These are phyloP conservation scores for Tolypocladium endophyticum DNA, from an alignment of 2,329 filamentous ascomycete species.

Conservation along the genomic window DNA sequence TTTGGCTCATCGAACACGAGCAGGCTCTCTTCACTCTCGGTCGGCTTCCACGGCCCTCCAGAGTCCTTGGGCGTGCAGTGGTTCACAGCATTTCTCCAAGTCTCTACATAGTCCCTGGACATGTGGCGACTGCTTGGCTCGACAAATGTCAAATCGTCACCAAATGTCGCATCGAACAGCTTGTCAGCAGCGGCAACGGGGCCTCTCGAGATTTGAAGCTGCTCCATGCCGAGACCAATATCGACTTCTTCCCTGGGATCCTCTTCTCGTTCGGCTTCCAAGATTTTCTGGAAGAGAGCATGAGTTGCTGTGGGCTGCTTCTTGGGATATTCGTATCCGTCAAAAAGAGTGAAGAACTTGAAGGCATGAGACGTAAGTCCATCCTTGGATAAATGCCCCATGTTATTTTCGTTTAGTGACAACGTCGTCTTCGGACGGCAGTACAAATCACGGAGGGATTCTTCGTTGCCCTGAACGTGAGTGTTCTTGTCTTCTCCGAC, in stretches of 20 bases:
- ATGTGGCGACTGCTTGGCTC: neutral
- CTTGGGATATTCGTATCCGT: conserved; percentile 6
- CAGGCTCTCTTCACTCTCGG: neutral
- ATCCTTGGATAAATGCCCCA: conserved; percentile 2
- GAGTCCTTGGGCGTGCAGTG: neutral
- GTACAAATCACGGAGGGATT: conserved; percentile 6
- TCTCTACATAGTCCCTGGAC: neutral
- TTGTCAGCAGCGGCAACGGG: neutral
- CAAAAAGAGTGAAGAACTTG: conserved; percentile 7
- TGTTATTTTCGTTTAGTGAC: conserved; percentile 9
- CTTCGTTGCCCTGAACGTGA: conserved; percentile 7
- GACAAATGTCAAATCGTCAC: neutral
- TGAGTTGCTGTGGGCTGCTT: conserved; percentile 2
- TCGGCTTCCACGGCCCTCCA: neutral
- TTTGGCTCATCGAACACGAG: neutral
- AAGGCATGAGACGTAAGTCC: neutral
- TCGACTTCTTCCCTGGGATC: neutral
- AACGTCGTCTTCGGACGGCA: conserved; percentile 8
- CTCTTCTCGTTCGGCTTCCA: neutral
- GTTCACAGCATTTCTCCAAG: conserved; percentile 2
- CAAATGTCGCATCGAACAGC: neutral
- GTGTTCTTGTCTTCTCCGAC: conserved; percentile 14
- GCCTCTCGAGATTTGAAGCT: neutral
- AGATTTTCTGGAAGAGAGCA: neutral
- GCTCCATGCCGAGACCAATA: neutral